Evolutionary conservation across 768 basidiomycete species (phyloP), one percentile per base, ranked within the genome.

Genomic region (Pleurotus salmoneostramineus): DNA sequence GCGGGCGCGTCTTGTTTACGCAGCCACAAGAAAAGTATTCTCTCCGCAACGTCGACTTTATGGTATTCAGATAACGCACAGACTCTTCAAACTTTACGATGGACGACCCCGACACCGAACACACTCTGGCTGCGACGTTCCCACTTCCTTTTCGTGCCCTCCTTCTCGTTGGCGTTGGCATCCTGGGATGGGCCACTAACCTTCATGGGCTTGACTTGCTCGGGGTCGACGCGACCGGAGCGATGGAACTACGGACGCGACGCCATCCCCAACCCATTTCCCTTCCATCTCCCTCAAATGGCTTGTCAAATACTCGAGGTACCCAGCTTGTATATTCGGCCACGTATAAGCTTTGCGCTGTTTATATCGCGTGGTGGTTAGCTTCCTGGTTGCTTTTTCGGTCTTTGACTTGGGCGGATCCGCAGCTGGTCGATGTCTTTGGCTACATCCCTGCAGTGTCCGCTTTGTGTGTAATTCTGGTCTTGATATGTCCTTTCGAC

Each of bases 61-160:
- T 48, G 32, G 15, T 44, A 17, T 44, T 48, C 31, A 44, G 42
- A 43, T 47, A 34, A 21, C 7, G 14, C 44, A 8, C 27, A 31
- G 49, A 61, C 63, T 50, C 11, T 55, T 21, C 17, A 50, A 40
- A 44, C 36, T 49, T 32, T 56, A 42, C 45, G 55, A 56, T 48
- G 58, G 54, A 59, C 47, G 65, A 49, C 47, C 62, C 36, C 10
- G 64, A 61, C 54, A 57, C 73, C 61, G 81, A 84, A 61, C 68
- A 77, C 47, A 72, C 78, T 45, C 75, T 83, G 58, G 77, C 83
- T 55, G 74, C 79, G 37, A 72, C 74, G 15, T 90, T 96, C 68
- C 96, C 97, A 8, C 80, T 99, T 0, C 96, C 97, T 0, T 98
- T 94, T 69, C 90, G 97, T 61, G 92, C 93, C 27, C 81, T 97